phyloP scores from a whole-genome alignment of 1,284 basidiomycete species.

The Heterobasidion parviporum region DNA sequence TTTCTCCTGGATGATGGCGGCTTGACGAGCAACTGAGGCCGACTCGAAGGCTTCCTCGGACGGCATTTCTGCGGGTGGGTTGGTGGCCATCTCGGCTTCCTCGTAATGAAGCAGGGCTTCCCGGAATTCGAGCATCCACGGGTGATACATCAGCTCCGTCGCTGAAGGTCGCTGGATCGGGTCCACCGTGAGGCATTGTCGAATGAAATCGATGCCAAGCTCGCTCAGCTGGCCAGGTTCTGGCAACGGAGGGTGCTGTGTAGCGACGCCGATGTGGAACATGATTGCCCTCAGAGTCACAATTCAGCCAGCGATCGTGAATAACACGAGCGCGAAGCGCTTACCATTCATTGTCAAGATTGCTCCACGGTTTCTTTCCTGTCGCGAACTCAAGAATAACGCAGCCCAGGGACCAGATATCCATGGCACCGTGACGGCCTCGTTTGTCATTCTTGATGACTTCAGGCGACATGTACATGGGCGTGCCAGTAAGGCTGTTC shows the following conservation, averaged over 20 bases:
- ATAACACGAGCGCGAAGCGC: conserved; percentile 16
- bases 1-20: conserved; percentile 49
- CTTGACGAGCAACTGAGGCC: conserved; percentile 47
- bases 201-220: conserved; percentile 90
- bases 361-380: conserved; percentile 96
- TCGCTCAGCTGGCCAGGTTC: conserved; percentile 87
- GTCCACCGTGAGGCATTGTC: conserved; percentile 87
- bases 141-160: conserved; percentile 78
- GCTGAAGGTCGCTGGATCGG: conserved; percentile 82
- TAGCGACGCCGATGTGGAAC: conserved; percentile 98
- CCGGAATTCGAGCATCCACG: conserved; percentile 84
- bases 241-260: conserved; percentile 93
- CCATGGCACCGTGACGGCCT: conserved; percentile 92
- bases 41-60: conserved; percentile 39
- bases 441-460: conserved; percentile 90
- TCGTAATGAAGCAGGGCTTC: conserved; percentile 61
- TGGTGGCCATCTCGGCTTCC: conserved; percentile 50
- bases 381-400: conserved; percentile 96
- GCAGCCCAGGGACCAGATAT: conserved; percentile 96
- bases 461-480: conserved; percentile 99
- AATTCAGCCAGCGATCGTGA: background rate
- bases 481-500: conserved; percentile 92
- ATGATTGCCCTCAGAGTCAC: conserved; percentile 77
- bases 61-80: conserved; percentile 37
- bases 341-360: conserved; percentile 97